Conservation (phyloP, 352 stramenopile genomes). For the Pythium pyrilobum region DNA sequence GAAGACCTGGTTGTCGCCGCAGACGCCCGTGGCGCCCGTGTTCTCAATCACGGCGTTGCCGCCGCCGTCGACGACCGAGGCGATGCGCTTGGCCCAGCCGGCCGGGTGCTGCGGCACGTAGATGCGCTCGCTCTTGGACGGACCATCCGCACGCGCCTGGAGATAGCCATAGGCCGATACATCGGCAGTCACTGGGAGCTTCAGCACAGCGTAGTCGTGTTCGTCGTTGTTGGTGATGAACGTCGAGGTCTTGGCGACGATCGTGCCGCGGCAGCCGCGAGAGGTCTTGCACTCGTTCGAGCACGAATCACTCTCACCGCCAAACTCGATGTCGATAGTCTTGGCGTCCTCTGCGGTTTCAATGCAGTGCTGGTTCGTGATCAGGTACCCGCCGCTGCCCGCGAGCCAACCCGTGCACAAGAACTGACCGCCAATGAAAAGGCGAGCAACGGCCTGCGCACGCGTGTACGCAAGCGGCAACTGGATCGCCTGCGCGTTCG, state of each 20-base stretch:
- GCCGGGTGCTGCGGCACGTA: conserved; percentile 59
- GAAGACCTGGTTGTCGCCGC: conserved; percentile 18
- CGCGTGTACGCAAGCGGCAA: conserved; percentile 39
- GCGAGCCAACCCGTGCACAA: background rate
- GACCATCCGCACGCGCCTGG: conserved; percentile 31
- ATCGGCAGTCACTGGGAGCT: conserved; percentile 35
- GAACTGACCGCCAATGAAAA: conserved; percentile 44
- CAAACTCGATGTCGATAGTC: conserved; percentile 54
- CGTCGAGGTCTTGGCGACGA: conserved; percentile 39
- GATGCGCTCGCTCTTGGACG: conserved; percentile 44
- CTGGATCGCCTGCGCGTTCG: conserved; percentile 4
- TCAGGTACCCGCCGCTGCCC: conserved; percentile 30
- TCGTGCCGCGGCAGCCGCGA: conserved; percentile 36
- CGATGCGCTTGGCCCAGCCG: conserved; percentile 61
- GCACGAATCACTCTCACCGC: conserved; percentile 44
- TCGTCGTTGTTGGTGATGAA: conserved; percentile 32
- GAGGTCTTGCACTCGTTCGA: conserved; percentile 32
- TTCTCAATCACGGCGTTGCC: conserved; percentile 7
- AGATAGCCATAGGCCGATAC: conserved; percentile 48
- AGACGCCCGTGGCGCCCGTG: background rate
- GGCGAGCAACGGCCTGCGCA: conserved; percentile 38
- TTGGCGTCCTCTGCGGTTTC: conserved; percentile 16
- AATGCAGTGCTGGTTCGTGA: conserved; percentile 75
- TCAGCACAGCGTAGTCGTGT: conserved; percentile 54
- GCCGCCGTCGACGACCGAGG: conserved; percentile 27